Conservation (phyloP, 2,329 filamentous ascomycete genomes). For the Chaetomium globosum region DNA sequence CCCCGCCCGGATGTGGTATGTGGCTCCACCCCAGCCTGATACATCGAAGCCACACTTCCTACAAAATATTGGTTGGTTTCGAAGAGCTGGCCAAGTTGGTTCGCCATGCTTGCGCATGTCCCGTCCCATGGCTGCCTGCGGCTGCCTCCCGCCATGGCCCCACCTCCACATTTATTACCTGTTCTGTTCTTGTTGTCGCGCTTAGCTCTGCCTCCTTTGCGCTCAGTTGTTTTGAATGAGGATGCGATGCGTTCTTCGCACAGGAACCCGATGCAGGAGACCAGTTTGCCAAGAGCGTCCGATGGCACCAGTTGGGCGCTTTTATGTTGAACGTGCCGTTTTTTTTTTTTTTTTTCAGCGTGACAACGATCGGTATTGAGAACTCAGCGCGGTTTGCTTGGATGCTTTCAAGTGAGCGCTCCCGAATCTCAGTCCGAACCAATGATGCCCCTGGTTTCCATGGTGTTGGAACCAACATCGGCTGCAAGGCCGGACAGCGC, state of each 20-base stretch:
- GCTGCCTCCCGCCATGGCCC: neutral
- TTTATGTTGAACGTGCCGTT: no score
- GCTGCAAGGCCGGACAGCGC: conserved; percentile 17
- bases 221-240: neutral
- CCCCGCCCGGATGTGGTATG: neutral
- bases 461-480: conserved; percentile 14
- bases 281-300: no score
- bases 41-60: neutral
- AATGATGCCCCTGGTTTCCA: conserved; percentile 8
- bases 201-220: neutral
- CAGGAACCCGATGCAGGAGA: neutral
- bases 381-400: neutral
- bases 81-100: neutral
- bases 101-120: no score
- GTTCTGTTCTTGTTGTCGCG: neutral
- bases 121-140: no score
- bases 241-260: no score
- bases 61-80: conserved; percentile 5
- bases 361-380: neutral
- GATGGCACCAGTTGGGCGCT: neutral
- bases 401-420: conserved; percentile 4
- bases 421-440: conserved; percentile 7
- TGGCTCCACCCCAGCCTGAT: neutral
- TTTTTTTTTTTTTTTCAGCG: no score
- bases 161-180: neutral